Evolutionary conservation across 768 basidiomycete species (phyloP), one percentile per base, ranked within the genome.

Genomic region (Tulasnella sp.): DNA sequence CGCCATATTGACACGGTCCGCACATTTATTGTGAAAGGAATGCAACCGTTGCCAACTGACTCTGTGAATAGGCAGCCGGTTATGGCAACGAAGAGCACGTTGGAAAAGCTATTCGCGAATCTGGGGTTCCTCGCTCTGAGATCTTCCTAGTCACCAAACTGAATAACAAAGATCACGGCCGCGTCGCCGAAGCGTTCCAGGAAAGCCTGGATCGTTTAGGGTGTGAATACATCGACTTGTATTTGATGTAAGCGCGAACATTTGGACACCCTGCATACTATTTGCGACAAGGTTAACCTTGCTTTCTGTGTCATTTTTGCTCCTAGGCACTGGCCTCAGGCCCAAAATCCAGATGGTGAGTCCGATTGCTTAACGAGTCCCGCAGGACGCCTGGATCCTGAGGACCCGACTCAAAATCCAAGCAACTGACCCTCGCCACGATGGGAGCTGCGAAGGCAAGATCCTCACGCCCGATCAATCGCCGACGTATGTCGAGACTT

Each of bases 401-500:
- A 49, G 49, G n/a, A 8, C 49, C 49, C 49, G 49, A n/a, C 9
- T n/a, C 7, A 22, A 4, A 49, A 49, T n/a, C 9, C 22, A 49
- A 49, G 49, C 49, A 49, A 49, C 49, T 49, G 49, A 49, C 49
- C 38, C 31, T 34, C 67, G 67, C 67, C 12, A 34, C 31, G 67
- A 39, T 31, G 31, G 34, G 25, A 22, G n/a, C 19, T 68, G 31
- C 38, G 67, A 36, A 70, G 74, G 64, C 8, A 75, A 67, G 74
- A 39, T 67, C 22, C 54, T 36, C 19, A 64, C 69, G 37, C 74
- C 74, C 1, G 77, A 78, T 17, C 22, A 49, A 40, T 25, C 38
- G 19, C 67, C 88, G 0, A 86, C 86, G 14, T 83, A 94, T n/a
- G 88, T 89, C 39, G 92, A 93, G 11, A 94, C 93, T 45, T 94